Base-by-base conservation (phyloP, 129 eudicot genomes). In the Flaveria linearis region DNA sequence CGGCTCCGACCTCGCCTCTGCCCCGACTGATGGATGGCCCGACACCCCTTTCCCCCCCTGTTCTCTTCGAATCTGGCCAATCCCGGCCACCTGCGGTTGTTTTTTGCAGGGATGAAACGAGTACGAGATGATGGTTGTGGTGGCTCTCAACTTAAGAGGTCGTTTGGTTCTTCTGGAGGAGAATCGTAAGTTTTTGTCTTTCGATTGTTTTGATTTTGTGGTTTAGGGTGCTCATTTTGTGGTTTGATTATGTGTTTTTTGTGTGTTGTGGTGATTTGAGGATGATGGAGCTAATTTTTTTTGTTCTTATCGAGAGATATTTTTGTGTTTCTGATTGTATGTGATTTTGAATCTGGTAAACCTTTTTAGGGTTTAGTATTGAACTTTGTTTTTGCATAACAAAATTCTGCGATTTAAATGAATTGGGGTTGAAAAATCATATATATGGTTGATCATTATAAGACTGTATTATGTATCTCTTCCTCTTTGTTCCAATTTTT, bases 21-120 rank as follows among this genome's bases (percentile, higher is more conserved):
- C n/a, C n/a, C n/a, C n/a, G n/a, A n/a, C n/a, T n/a, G n/a, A n/a
- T n/a, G n/a, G n/a, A n/a, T n/a, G n/a, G n/a, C n/a, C n/a, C n/a
- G n/a, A n/a, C n/a, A n/a, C n/a, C n/a, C n/a, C n/a, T n/a, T n/a
- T n/a, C n/a, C n/a, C n/a, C n/a, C n/a, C n/a, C n/a, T n/a, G n/a
- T n/a, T n/a, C n/a, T n/a, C n/a, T n/a, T n/a, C n/a, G n/a, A n/a
- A n/a, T n/a, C n/a, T n/a, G n/a, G n/a, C n/a, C n/a, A n/a, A n/a
- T n/a, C n/a, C n/a, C n/a, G n/a, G n/a, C n/a, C n/a, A n/a, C n/a
- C n/a, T 67, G 5, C 30, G 36, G 52, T 81, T 17, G 1, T 51
- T 76, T 25, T 73, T 68, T 43, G 64, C 76, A 92, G 96, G 77
- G 77, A 90, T 93, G 97, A 93, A 93, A 89, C 86, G 98, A 26